Evolutionary conservation across 148 eudicot genomes (phyloP).

Genomic region (Rhododendron simsii): DNA sequence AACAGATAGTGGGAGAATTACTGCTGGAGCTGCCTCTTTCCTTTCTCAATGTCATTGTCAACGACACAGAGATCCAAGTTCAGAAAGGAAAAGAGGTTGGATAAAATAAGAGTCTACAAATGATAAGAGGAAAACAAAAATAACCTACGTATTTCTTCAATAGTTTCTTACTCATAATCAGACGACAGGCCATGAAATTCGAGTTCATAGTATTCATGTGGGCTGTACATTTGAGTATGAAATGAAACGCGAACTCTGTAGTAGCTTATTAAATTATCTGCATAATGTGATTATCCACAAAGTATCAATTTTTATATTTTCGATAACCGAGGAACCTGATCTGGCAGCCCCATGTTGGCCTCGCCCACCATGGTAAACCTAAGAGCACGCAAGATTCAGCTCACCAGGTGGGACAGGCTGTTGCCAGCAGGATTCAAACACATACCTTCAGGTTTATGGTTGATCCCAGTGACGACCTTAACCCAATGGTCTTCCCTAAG

Average conservation of each 20-base stretch:
- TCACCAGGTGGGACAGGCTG: not conserved
- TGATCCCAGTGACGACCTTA: not conserved
- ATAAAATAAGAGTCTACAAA: not conserved
- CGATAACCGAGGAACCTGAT: not conserved
- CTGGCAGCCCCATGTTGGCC: not conserved
- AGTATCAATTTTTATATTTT: not conserved
- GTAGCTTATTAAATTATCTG: not conserved
- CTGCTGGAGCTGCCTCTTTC: not conserved
- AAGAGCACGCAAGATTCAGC: not conserved
- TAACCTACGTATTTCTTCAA: not conserved
- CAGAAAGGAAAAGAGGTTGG: not conserved
- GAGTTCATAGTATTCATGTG: not conserved
- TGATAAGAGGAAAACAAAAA: not conserved
- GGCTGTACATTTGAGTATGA: no score
- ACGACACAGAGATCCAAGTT: not conserved
- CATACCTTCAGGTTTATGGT: not conserved
- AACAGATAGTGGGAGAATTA: not conserved
- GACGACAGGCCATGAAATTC: not conserved
- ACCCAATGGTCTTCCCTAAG: not conserved
- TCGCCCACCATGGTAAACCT: not conserved
- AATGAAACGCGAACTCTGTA: not conserved
- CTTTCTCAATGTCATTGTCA: not conserved
- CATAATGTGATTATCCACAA: not conserved
- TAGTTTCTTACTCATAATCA: not conserved
- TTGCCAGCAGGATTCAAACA: not conserved